phyloP scores from a whole-genome alignment of 192 early-diverging fungal genomes.

The Backusella mclennaniae region DNA sequence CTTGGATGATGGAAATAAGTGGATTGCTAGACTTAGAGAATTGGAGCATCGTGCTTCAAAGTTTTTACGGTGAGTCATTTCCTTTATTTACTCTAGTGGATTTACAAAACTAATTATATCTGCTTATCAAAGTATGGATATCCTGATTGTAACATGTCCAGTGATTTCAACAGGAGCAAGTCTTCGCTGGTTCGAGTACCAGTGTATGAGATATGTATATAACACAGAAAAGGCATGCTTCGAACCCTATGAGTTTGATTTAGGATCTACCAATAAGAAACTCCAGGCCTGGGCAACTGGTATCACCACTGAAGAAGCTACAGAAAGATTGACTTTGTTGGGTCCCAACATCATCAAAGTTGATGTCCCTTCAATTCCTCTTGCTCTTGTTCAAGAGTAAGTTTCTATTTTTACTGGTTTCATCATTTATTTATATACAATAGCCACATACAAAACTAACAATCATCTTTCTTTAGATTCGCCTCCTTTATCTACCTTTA shows the following conservation, averaged over 20 bases:
- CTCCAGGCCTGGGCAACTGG: constrained; percentile 47
- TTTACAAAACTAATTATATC: neutral
- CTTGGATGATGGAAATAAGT: constrained; percentile 46
- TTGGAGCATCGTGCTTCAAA: constrained; percentile 25
- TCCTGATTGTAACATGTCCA: constrained; percentile 38
- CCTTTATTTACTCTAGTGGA: neutral
- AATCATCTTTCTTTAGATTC: constrained; percentile 27
- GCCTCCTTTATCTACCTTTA: constrained; percentile 57
- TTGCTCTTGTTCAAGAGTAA: constrained; percentile 55
- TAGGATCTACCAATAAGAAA: constrained; percentile 55
- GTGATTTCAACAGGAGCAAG: constrained; percentile 37
- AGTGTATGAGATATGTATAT: constrained; percentile 77
- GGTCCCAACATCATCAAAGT: constrained; percentile 70
- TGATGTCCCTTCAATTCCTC: constrained; percentile 44
- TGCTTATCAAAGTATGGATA: constrained; percentile 26
- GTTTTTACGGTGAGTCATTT: constrained; percentile 26
- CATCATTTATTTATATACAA: constrained; percentile 4
- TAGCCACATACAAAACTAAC: constrained; percentile 29
- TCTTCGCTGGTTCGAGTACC: constrained; percentile 66
- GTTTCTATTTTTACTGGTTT: constrained; percentile 26
- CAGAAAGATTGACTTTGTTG: constrained; percentile 47
- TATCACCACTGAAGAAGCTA: constrained; percentile 48
- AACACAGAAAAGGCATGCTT: constrained; percentile 45
- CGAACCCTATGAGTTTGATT: constrained; percentile 51
- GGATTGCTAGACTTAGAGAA: constrained; percentile 40